Evolutionary conservation across 257 asterid species (phyloP), one percentile per base, ranked within the genome.

Genomic region (Nicotiana knightiana): DNA sequence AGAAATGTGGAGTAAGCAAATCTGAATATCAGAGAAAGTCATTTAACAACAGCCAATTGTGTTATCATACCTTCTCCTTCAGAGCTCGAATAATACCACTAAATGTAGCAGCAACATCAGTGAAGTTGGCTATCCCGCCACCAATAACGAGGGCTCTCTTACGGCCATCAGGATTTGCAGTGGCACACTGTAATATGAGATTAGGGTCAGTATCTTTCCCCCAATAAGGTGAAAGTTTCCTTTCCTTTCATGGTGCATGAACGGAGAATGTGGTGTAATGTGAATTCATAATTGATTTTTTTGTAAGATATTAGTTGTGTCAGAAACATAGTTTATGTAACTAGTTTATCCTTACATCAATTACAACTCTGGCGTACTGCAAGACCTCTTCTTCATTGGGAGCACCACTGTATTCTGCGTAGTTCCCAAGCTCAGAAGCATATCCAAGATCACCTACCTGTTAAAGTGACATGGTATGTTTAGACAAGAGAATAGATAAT

Each of bases 371-470:
- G 85, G 99, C 98, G 84, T 95, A 95, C 85, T 95, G 99, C 90
- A 95, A 84, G 79, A 95, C 98, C 89, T 95, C 98, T 85, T 93
- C 98, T 85, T 95, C 99, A 57, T 95, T 95, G 58, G 99, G 99
- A 83, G 99, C 99, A 17, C 99, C 99, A 26, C 99, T 95, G 83
- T 95, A 95, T 79, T 95, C 99, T 5, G 99, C 99, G 33, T 95
- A 95, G 88, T 95, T 95, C 68, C 99, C 99, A 1, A 95, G 98
- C 91, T 95, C 99, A 71, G 95, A 88, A 71, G 99, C 99, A 82
- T 62, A 95, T 70, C 99, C 99, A 30, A 95, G 98, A 88, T 95
- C 99, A 76, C 99, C 99, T 70, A 95, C 99, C 99, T 95, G 86
- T 77, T 81, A 30, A 2, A 6, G 53, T 53, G 70, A 17, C 12